A percentile compares a stretch with the other conserved stretches of the same genome.
phyloP scores from a whole-genome alignment of 164 flowering plant genomes.

The Sedum album region DNA sequence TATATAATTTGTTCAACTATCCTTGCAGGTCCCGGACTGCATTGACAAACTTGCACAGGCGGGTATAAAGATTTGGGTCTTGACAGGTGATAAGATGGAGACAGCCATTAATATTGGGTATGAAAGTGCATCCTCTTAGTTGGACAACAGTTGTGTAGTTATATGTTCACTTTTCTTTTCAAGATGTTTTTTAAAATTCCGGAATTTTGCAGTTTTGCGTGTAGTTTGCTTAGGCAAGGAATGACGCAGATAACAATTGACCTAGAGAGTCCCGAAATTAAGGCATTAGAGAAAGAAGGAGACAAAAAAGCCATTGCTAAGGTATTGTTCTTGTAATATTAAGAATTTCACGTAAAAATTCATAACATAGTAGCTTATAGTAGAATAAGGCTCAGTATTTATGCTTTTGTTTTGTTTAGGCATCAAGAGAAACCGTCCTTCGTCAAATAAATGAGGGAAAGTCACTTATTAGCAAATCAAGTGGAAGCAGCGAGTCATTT shows the following conservation, averaged over 20 bases:
- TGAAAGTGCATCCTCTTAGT: background rate
- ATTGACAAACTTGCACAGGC: constrained; percentile 96
- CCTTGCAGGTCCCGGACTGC: constrained; percentile 81
- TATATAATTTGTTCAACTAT: background rate
- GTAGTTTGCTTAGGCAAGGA: constrained; percentile 92
- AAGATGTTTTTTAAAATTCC: background rate
- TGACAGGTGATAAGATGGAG: constrained; percentile 99
- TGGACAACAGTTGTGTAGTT: background rate
- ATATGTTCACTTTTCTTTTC: background rate
- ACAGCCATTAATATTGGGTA: constrained; percentile 99
- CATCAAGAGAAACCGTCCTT: constrained; percentile 54
- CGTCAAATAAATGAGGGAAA: constrained; percentile 54
- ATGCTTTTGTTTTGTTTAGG: constrained; percentile 31
- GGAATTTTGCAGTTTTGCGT: constrained; percentile 63
- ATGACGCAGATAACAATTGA: constrained; percentile 78
- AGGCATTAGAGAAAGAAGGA: constrained; percentile 54
- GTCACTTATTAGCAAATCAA: constrained; percentile 29
- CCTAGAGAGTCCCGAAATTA: constrained; percentile 58
- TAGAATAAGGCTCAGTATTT: background rate
- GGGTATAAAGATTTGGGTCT: constrained; percentile 93
- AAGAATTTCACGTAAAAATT: background rate
- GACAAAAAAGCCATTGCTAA: constrained; percentile 47
- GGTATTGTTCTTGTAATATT: constrained; percentile 27
- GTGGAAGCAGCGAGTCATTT: constrained; percentile 47
- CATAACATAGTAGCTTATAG: background rate